Evolutionary conservation across 441 rosid genomes (phyloP), one percentile per base, ranked within the genome.

Genomic region (Euphorbia corollata): DNA sequence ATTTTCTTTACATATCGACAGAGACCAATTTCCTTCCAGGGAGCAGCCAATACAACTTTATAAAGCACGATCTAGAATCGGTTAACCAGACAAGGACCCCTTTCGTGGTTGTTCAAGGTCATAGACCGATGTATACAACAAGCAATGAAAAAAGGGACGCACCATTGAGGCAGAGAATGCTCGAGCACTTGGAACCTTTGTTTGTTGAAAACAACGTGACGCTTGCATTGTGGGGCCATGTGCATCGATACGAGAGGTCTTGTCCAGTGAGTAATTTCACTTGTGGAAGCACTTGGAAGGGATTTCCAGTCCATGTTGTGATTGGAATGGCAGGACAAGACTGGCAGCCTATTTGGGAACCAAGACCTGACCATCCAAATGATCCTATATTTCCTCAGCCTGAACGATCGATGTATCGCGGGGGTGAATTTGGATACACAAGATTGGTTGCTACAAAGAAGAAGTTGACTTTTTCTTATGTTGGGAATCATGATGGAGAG

Each of bases 271-370:
- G 84, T 71, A 92, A 92, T 82, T 86, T 81, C 67, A 84, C 82
- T 20, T 92, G 98, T 71, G 85, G 83, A 72, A 70, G 65, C 68
- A 75, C 72, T 32, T 83, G 86, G 86, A 82, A 83, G 58, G 89
- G 86, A 38, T 75, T 69, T 63, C 97, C 96, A 1, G 84, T 92
- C 71, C 98, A 92, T 77, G 70, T 86, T 20, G 97, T 92, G 77
- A 92, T 92, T 64, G 97, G 98, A 61, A 90, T 92, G 98, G 97
- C 82, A 8, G 98, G 98, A 62, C 90, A 90, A 71, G 97, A 90
- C 61, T 84, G 93, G 74, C 98, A 92, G 72, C 80, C 96, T 32
- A 80, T 66, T 9, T 90, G 97, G 98, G 84, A 86, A 79, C 97
- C 98, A 59, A 81, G 96, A 71, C 74, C 80, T 20, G 74, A 83